Evolutionary conservation across 495 filamentous ascomycete genomes (phyloP).

Genomic region (Melanomma pulvis-pyrius): DNA sequence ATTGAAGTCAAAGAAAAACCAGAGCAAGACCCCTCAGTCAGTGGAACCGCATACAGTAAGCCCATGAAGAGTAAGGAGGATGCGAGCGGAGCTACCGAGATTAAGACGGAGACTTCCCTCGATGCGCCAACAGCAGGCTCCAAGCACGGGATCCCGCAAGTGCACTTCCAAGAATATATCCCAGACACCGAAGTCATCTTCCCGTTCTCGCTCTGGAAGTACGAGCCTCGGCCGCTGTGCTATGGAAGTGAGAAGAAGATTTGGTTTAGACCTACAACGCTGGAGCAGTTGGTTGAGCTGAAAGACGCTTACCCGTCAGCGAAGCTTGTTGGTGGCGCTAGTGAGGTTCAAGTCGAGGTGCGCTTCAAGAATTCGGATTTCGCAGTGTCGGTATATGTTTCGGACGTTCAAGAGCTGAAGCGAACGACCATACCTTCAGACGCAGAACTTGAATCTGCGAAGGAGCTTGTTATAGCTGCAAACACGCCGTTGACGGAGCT

Average conservation of each 20-base stretch:
- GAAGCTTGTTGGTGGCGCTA: constrained; percentile 47
- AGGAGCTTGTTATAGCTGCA: constrained; percentile 42
- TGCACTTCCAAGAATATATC: constrained; percentile 44
- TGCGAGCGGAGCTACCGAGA: constrained; percentile 3
- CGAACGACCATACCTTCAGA: constrained; percentile 36
- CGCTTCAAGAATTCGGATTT: constrained; percentile 46
- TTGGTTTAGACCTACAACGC: constrained; percentile 48
- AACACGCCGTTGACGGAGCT: constrained; percentile 46
- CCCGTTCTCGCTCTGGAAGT: constrained; percentile 43
- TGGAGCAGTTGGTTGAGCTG: constrained; percentile 46
- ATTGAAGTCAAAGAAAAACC: constrained; percentile 21
- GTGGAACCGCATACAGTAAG: constrained; percentile 38
- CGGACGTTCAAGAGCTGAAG: constrained; percentile 48
- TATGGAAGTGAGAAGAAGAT: constrained; percentile 47
- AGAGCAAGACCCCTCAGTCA: constrained; percentile 17
- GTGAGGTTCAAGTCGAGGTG: constrained; percentile 48
- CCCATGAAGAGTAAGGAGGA: constrained; percentile 42
- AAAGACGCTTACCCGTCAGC: constrained; percentile 47
- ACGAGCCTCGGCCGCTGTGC: constrained; percentile 40
- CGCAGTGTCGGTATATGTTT: constrained; percentile 46
- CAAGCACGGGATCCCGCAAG: constrained; percentile 40
- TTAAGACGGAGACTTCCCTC: constrained; percentile 30
- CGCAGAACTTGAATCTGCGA: constrained; percentile 22
- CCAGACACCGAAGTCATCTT: constrained; percentile 48
- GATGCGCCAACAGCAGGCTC: constrained; percentile 23